Conservation (phyloP, 202 grass and related monocot species). For the Eragrostis tef region DNA sequence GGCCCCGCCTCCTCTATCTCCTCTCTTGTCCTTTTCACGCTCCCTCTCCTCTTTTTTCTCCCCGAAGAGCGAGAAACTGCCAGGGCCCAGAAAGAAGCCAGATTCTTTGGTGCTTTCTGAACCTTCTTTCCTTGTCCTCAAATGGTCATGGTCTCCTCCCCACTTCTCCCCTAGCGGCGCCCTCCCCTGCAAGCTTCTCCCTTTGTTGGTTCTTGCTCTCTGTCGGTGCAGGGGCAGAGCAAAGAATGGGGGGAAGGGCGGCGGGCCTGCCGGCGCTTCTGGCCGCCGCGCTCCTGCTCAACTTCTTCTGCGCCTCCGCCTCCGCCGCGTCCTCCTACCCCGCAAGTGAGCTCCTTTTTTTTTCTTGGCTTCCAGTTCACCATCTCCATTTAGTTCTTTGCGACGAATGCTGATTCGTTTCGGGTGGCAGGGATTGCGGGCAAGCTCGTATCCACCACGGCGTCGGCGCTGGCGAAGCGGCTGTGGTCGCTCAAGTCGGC, state of each 20-base stretch:
- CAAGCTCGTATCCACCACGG: conserved; percentile 63
- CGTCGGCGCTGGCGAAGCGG: conserved; percentile 65
- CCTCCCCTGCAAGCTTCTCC: conserved; percentile 18
- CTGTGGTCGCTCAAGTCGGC: conserved; percentile 91
- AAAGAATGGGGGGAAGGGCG: conserved; percentile 32
- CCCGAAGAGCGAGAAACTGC: conserved; percentile 45
- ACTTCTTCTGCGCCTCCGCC: conserved; percentile 32
- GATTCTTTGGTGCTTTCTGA: conserved; percentile 57
- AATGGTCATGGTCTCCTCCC: conserved; percentile 37
- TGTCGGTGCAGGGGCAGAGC: background rate
- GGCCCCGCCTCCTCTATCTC: background rate
- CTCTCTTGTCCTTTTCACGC: conserved; percentile 51
- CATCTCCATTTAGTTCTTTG: background rate
- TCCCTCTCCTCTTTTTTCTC: conserved; percentile 33
- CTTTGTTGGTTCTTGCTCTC: conserved; percentile 44
- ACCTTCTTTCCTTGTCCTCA: conserved; percentile 61
- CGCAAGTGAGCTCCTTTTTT: conserved; percentile 59
- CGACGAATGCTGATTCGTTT: background rate
- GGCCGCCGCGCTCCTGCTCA: conserved; percentile 45
- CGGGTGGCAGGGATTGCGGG: conserved; percentile 60
- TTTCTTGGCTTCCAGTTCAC: background rate
- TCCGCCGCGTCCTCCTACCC: conserved; percentile 68
- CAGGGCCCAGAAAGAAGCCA: conserved; percentile 43
- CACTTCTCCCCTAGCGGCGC: conserved; percentile 2
- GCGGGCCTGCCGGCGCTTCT: conserved; percentile 48